These are phyloP conservation scores for Lasiodiplodia sp. DNA, from an alignment of 2,329 filamentous ascomycete genomes.

Conservation along the genomic window DNA sequence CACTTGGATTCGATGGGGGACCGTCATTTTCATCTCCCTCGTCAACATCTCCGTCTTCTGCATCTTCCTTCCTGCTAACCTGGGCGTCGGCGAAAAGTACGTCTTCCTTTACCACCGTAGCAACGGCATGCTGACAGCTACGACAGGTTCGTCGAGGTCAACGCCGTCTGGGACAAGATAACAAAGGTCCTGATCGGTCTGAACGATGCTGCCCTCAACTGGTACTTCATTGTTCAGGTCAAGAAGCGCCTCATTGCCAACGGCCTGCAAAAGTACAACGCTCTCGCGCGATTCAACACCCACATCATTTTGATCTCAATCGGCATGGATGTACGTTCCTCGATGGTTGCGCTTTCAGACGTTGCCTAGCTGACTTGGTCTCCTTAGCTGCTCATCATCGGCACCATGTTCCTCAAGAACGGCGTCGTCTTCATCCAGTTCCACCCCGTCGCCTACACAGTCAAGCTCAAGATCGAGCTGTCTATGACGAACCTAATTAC, in stretches of 20 bases:
- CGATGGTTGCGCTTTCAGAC: background rate
- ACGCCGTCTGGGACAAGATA: constrained; percentile 32
- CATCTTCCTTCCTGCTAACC: constrained; percentile 41
- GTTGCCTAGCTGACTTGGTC: background rate
- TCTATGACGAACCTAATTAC: constrained; percentile 53
- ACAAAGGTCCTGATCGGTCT: constrained; percentile 39
- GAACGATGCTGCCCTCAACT: constrained; percentile 39
- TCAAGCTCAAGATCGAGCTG: constrained; percentile 56
- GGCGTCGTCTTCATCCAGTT: constrained; percentile 44
- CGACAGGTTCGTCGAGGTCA: constrained; percentile 33
- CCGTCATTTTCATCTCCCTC: constrained; percentile 35
- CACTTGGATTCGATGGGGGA: constrained; percentile 33
- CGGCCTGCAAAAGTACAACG: constrained; percentile 40
- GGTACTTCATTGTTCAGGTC: constrained; percentile 40
- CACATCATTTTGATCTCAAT: constrained; percentile 39
- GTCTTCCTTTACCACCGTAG: background rate
- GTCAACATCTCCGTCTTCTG: constrained; percentile 43
- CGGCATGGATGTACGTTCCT: constrained; percentile 36
- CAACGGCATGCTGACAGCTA: background rate
- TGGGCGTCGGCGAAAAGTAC: constrained; percentile 37
- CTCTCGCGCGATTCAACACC: constrained; percentile 39
- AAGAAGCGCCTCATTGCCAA: constrained; percentile 37
- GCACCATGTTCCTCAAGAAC: constrained; percentile 29
- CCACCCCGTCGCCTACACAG: constrained; percentile 52
- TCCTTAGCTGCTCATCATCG: constrained; percentile 27